A percentile compares a stretch with the other conserved stretches of the same genome.
These are phyloP conservation scores for Coemansia linderi DNA, from an alignment of 371 early-diverging fungal genomes.

Conservation along the genomic window DNA sequence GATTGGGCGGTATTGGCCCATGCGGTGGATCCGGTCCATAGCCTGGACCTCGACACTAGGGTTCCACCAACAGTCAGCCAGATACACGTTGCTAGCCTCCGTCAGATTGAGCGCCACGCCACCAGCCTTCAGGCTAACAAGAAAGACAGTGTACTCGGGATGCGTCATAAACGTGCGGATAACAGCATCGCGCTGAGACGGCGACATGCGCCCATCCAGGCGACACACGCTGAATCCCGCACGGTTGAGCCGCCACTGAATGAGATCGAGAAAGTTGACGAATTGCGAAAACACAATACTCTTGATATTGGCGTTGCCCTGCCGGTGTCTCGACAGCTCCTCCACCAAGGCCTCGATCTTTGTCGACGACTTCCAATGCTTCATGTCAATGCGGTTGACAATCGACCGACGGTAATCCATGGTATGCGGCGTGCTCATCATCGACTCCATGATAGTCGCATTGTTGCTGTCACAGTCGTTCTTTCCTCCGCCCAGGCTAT, in stretches of 20 bases:
- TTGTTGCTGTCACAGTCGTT: constrained; percentile 33
- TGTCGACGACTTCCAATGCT: constrained; percentile 80
- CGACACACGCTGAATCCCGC: constrained; percentile 91
- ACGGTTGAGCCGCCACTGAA: constrained; percentile 92
- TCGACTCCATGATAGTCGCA: constrained; percentile 56
- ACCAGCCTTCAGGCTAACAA: constrained; percentile 92
- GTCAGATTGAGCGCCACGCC: constrained; percentile 96
- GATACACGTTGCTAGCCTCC: constrained; percentile 90
- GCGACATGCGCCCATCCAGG: constrained; percentile 93
- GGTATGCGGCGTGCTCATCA: constrained; percentile 51
- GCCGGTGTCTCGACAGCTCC: constrained; percentile 76
- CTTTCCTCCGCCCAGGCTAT: constrained; percentile 14
- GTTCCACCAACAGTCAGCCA: constrained; percentile 95
- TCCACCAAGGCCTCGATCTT: constrained; percentile 94
- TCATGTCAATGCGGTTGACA: constrained; percentile 89
- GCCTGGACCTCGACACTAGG: constrained; percentile 76
- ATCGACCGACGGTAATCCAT: constrained; percentile 69
- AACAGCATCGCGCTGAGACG: constrained; percentile 77
- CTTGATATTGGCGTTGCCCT: constrained; percentile 81
- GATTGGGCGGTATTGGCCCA: constrained; percentile 90
- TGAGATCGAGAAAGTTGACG: constrained; percentile 89
- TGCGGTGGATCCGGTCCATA: constrained; percentile 90
- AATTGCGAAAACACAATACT: constrained; percentile 89
- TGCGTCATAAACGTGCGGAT: constrained; percentile 79
- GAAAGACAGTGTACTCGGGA: constrained; percentile 82